These are phyloP conservation scores for Grigorovia humatica DNA, from an alignment of 805 yeast species.

Conservation along the genomic window DNA sequence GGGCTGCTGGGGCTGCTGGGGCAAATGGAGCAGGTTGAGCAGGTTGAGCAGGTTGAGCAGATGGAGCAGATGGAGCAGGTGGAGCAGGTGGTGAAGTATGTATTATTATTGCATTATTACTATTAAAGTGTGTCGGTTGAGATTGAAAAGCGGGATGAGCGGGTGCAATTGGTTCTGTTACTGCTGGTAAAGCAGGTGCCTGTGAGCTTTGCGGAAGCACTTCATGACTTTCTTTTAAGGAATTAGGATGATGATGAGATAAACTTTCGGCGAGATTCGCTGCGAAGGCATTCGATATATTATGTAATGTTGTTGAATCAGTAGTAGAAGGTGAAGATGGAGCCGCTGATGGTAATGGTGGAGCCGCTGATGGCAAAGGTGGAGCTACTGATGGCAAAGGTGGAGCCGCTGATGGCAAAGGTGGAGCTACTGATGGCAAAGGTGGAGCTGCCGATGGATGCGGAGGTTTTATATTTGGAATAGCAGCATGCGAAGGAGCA, in stretches of 20 bases:
- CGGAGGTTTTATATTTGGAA: constrained; percentile 3
- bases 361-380: constrained; percentile 12
- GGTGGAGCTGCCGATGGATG: constrained; percentile 16
- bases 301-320: constrained; percentile 9
- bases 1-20: constrained; percentile 15
- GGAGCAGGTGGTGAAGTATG: constrained; percentile 3
- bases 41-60: constrained; percentile 15
- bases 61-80: constrained; percentile 15
- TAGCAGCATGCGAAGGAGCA: constrained; percentile 6
- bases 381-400: not conserved
- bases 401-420: constrained; percentile 2
- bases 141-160: too few species aligned
- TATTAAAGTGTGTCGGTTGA: too few species aligned
- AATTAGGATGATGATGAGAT: constrained; percentile 6
- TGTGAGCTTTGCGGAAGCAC: constrained; percentile 2
- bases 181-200: constrained; percentile 6
- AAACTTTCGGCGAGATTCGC: constrained; percentile 1
- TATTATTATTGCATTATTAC: too few species aligned
- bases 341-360: constrained; percentile 4
- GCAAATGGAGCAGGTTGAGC: constrained; percentile 9
- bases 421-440: constrained; percentile 15
- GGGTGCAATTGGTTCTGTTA: constrained; percentile 12
- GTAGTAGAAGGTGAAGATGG: constrained; percentile 8
- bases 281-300: not conserved
- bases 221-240: constrained; percentile 6